Conservation (phyloP, 345 rosid genomes). For the Brassica incana region DNA sequence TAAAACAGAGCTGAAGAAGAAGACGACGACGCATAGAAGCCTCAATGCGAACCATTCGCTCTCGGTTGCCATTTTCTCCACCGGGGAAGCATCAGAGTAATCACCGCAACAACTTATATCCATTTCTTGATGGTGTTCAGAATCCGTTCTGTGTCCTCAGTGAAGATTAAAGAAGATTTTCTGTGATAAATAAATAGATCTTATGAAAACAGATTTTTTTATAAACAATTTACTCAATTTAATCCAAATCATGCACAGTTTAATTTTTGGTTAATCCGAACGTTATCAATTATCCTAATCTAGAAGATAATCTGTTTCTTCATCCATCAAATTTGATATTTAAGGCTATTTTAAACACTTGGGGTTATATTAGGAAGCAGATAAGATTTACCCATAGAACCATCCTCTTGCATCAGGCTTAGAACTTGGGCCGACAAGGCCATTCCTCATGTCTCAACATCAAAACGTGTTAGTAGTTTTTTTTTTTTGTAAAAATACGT, state of each 20-base stretch:
- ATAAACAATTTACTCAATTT: not conserved
- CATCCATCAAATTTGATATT: not conserved
- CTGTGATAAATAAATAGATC: not conserved
- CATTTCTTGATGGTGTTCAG: constrained; percentile 1
- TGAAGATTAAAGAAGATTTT: not conserved
- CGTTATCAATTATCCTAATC: not conserved
- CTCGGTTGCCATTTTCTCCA: not conserved
- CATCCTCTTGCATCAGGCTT: not conserved
- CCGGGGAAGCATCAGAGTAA: not conserved
- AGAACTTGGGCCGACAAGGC: not conserved
- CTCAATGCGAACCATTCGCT: constrained; percentile 4
- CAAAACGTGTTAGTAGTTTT: not conserved
- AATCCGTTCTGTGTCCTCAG: not conserved
- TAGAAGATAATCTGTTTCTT: not conserved
- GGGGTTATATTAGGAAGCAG: constrained; percentile 2
- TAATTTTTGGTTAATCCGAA: not conserved
- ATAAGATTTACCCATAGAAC: not conserved
- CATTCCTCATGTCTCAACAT: not conserved
- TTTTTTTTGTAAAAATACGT: not conserved
- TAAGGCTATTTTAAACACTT: constrained; percentile 1
- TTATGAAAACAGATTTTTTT: not conserved
- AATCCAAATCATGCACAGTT: not conserved
- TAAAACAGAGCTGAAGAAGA: constrained; percentile 8
- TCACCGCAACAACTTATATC: constrained; percentile 1
- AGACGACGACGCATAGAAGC: constrained; percentile 1